Evolutionary conservation across 78 protist species (phyloP).

Genomic region (Creolimax fragrantissima): DNA sequence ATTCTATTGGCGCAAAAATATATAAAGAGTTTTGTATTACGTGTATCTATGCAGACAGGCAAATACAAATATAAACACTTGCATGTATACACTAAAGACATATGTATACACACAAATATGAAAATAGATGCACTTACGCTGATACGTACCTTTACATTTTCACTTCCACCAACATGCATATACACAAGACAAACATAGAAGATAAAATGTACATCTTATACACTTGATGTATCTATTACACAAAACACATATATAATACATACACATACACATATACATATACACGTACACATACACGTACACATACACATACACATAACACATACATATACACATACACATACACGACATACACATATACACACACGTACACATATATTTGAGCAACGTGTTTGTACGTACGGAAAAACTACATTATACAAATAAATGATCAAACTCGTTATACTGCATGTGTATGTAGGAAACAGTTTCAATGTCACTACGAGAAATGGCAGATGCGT

Average conservation of each 20-base stretch:
- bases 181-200: not conserved
- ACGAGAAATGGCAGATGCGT: not conserved
- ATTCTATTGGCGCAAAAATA: no score
- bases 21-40: not conserved
- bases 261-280: not conserved
- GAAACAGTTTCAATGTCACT: not conserved
- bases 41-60: not conserved
- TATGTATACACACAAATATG: not conserved
- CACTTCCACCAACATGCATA: not conserved
- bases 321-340: not conserved
- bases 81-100: not conserved
- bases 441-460: no score
- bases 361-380: not conserved
- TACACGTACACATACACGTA: not conserved
- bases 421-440: no score
- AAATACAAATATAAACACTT: not conserved
- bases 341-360: not conserved
- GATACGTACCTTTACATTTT: no score
- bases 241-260: not conserved
- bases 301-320: not conserved
- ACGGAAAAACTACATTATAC: no score
- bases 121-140: no score
- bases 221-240: no score
- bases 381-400: no score
- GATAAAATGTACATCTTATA: not conserved